Conservation (phyloP, 78 protist genomes). For the Salpingoeca rosetta region DNA sequence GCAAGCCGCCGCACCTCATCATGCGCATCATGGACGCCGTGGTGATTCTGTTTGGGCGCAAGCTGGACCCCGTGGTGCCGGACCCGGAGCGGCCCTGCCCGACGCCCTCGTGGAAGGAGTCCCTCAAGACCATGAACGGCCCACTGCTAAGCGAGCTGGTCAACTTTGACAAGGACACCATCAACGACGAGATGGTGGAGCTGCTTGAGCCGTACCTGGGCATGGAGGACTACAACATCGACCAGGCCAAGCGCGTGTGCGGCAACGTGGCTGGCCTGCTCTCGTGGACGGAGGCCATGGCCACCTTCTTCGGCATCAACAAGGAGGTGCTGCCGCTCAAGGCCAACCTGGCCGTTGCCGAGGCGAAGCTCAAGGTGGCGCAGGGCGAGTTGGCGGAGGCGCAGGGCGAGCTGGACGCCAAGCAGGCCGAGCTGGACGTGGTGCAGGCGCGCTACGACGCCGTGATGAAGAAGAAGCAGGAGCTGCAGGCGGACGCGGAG, state of each 20-base stretch:
- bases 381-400: conserved; percentile 26
- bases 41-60: conserved; percentile 35
- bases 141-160: conserved; percentile 19
- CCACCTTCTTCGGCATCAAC: conserved; percentile 44
- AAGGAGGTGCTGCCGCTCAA: conserved; percentile 58
- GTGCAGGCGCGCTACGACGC: conserved; percentile 52
- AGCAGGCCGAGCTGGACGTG: conserved; percentile 34
- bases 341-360: conserved; percentile 5
- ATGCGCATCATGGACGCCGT: conserved; percentile 75
- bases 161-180: conserved; percentile 47
- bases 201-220: conserved; percentile 66
- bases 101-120: conserved; percentile 53
- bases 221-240: conserved; percentile 53
- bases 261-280: conserved; percentile 65
- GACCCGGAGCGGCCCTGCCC: conserved; percentile 24
- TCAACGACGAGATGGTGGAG: conserved; percentile 79
- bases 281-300: conserved; percentile 66
- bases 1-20: conserved; percentile 66
- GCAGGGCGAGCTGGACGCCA: conserved; percentile 54
- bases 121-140: conserved; percentile 34
- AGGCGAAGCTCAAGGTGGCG: conserved; percentile 35
- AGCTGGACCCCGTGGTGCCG: conserved; percentile 6
- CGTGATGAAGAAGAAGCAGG: conserved; percentile 51
- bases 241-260: conserved; percentile 45
- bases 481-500: conserved; percentile 66